Conservation (phyloP, 805 yeast genomes). For the Myxozyma neotropica region DNA sequence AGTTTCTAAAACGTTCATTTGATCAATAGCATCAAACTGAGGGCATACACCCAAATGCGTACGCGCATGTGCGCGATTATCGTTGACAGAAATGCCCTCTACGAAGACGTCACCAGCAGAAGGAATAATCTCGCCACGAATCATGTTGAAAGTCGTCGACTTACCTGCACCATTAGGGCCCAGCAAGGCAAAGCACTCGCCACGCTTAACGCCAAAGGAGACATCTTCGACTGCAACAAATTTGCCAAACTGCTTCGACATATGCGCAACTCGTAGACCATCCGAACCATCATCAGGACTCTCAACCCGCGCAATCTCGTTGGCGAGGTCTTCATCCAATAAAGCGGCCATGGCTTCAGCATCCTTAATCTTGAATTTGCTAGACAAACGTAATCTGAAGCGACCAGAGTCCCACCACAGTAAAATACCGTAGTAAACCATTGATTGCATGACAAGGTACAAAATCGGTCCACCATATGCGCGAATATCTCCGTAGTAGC, state of each 20-base stretch:
- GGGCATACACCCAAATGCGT: constrained; percentile 45
- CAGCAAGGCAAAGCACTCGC: constrained; percentile 44
- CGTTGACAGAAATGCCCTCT: constrained; percentile 37
- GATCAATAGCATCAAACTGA: constrained; percentile 46
- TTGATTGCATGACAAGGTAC: constrained; percentile 39
- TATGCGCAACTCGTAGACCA: constrained; percentile 41
- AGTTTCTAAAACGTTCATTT: constrained; percentile 42
- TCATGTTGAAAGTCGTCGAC: constrained; percentile 44
- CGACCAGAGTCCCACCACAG: constrained; percentile 45
- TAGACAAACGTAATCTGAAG: constrained; percentile 32
- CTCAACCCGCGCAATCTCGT: constrained; percentile 38
- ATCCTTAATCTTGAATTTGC: constrained; percentile 17
- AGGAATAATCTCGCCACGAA: constrained; percentile 43
- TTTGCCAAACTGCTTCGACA: constrained; percentile 38
- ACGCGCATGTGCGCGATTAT: constrained; percentile 40
- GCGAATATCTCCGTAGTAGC: constrained; percentile 40
- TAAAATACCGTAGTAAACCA: constrained; percentile 35
- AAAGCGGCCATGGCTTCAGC: constrained; percentile 27
- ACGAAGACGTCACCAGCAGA: constrained; percentile 41
- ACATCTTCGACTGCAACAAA: constrained; percentile 42
- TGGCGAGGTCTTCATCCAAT: constrained; percentile 35
- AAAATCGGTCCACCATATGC: constrained; percentile 45
- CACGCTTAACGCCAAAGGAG: constrained; percentile 42
- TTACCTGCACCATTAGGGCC: constrained; percentile 48
- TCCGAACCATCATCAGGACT: constrained; percentile 33